phyloP scores from a whole-genome alignment of 495 filamentous ascomycete genomes.

The Neurospora sp. region DNA sequence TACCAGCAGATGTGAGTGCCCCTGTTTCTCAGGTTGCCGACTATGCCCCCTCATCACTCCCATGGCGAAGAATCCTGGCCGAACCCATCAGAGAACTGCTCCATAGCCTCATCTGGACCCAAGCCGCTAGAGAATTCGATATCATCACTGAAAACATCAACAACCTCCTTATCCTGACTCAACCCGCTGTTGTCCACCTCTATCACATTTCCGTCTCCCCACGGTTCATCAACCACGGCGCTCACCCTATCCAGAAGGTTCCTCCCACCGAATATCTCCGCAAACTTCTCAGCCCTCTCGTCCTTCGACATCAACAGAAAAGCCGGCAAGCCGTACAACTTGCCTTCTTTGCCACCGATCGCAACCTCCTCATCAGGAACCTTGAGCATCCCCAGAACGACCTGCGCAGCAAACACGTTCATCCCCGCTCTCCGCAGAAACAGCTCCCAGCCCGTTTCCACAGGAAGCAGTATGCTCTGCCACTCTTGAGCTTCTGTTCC shows the following conservation, averaged over 20 bases:
- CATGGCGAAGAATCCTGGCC: not conserved
- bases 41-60: not conserved
- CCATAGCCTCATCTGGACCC: not conserved
- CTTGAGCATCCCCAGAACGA: constrained; percentile 45
- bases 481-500: constrained; percentile 20
- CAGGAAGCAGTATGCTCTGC: constrained; percentile 23
- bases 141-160: not conserved
- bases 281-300: constrained; percentile 37
- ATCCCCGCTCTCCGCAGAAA: constrained; percentile 65
- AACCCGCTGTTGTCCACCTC: not conserved
- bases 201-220: constrained; percentile 15
- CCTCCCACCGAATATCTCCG: constrained; percentile 39
- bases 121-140: not conserved
- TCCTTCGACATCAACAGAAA: constrained; percentile 48
- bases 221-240: constrained; percentile 24
- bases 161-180: not conserved
- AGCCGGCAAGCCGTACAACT: constrained; percentile 37
- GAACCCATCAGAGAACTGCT: not conserved
- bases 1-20: not conserved
- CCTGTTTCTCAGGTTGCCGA: not conserved
- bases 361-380: constrained; percentile 18
- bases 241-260: constrained; percentile 43
- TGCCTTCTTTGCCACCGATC: constrained; percentile 4
- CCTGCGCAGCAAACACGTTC: constrained; percentile 75
- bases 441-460: constrained; percentile 61